Evolutionary conservation across 225 moss, liverwort and hornwort species (phyloP), one percentile per base, ranked within the genome.

Genomic region (Rhytidiadelphus loreus): DNA sequence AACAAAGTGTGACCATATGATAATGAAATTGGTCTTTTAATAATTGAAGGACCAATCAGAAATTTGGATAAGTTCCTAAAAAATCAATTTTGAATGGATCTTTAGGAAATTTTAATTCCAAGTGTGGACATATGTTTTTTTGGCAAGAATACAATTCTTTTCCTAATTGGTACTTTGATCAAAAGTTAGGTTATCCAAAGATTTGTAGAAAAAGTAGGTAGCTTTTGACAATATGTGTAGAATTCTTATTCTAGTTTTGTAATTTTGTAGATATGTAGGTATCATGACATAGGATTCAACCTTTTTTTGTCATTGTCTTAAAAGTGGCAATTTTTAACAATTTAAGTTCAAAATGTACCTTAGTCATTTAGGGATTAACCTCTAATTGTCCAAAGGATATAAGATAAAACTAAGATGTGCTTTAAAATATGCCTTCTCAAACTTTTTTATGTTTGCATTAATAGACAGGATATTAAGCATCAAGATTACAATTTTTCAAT

Each of bases 201-300:
- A 25, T 70, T 70, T 41, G 5, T 4, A 1, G 3, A 5, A 5
- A 70, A 25, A 1, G 2, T 15, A 0, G 5, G 9, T 0, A 70
- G 0, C 8, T 25, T 14, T 43, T 25, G 41, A 3, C 15, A 41
- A 41, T 2, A 43, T 26, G 5, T 70, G 26, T 3, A 70, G 3
- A 25, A 41, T 14, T 25, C 8, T 70, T 8, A 15, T 70, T 43
- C 3, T 9, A 25, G 5, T 26, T 43, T 0, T 25, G 0, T 9
- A 41, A 26, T 25, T 43, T 43, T 25, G 70, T 30, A 26, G 8
- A 70, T 8, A 9, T 41, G 0, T 41, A 23, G 8, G 3, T 70
- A 41, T 26, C 1, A 70, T 26, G 8, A 70, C 5, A 70, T 70
- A 15, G 0, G 41, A 43, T 43, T 1, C 41, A 69, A 70, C 4